Conservation (phyloP, 208 protist species). For the Acanthamoeba healyi region DNA sequence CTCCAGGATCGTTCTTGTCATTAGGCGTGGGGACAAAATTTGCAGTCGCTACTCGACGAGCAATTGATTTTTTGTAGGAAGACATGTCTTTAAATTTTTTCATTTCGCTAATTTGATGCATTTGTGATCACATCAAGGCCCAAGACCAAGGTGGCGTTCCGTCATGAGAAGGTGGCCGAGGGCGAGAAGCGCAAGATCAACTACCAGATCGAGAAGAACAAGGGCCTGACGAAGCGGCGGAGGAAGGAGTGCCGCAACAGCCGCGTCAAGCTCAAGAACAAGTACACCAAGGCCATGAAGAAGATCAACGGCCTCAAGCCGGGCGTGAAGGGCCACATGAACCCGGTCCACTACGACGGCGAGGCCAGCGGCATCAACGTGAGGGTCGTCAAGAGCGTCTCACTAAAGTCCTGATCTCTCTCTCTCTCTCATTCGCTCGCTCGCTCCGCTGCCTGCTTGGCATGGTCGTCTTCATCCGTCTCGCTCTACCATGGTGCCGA, state of each 20-base stretch:
- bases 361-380: slow-evolving; percentile 76
- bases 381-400: slow-evolving; percentile 58
- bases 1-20: no score
- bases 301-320: slow-evolving; percentile 49
- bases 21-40: no score
- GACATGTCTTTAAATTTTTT: no score
- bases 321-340: slow-evolving; percentile 67
- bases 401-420: background rate
- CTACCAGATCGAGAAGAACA: slow-evolving; percentile 83
- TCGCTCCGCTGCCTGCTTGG: no score
- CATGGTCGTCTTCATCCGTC: no score
- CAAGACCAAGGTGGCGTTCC: slow-evolving; percentile 6
- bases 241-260: slow-evolving; percentile 74
- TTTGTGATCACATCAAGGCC: background rate
- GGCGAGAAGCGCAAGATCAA: slow-evolving; percentile 80
- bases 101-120: background rate
- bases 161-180: slow-evolving; percentile 28
- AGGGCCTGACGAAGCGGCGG: slow-evolving; percentile 78
- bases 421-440: no score
- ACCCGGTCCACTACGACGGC: slow-evolving; percentile 67
- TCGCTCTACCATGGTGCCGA: no score
- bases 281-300: slow-evolving; percentile 80
- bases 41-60: no score
- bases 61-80: no score
- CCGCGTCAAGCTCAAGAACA: slow-evolving; percentile 77